These are phyloP conservation scores for Colletotrichum cuscutae DNA, from an alignment of 2,329 filamentous ascomycete genomes.

Conservation along the genomic window DNA sequence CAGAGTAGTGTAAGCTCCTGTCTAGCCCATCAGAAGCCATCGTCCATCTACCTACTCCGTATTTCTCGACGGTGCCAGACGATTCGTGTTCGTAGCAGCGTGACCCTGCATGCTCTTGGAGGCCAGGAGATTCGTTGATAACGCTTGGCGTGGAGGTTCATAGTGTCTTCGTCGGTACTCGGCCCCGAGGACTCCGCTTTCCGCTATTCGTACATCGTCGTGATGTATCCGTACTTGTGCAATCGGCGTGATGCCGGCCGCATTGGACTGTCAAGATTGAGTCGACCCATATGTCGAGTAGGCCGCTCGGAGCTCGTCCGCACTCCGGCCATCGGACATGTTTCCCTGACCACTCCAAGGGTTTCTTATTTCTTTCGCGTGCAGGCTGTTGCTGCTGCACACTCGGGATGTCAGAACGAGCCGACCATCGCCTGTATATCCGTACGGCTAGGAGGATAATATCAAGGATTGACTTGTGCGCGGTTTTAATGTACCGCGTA, in stretches of 20 bases:
- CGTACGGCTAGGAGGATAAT: background rate
- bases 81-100: slow-evolving; percentile 7
- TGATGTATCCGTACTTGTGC: background rate
- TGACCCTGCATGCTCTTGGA: slow-evolving; percentile 11
- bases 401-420: slow-evolving; percentile 6
- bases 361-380: background rate
- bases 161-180: slow-evolving; percentile 13
- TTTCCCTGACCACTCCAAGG: background rate
- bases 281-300: slow-evolving; percentile 22
- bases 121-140: background rate
- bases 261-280: slow-evolving; percentile 19
- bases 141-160: slow-evolving; percentile 10
- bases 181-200: slow-evolving; percentile 31
- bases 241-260: slow-evolving; percentile 20
- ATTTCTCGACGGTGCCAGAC: slow-evolving; percentile 4
- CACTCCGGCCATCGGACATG: slow-evolving; percentile 7
- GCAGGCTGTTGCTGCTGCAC: background rate
- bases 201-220: background rate
- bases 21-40: background rate
- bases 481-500: slow-evolving; percentile 17
- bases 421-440: slow-evolving; percentile 15
- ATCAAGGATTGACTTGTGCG: slow-evolving; percentile 21
- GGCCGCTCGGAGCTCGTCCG: slow-evolving; percentile 21
- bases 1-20: background rate
- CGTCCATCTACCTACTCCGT: too few species aligned